Evolutionary conservation across 2,329 filamentous ascomycete species (phyloP).

Genomic region (Lachnellula willkommii): DNA sequence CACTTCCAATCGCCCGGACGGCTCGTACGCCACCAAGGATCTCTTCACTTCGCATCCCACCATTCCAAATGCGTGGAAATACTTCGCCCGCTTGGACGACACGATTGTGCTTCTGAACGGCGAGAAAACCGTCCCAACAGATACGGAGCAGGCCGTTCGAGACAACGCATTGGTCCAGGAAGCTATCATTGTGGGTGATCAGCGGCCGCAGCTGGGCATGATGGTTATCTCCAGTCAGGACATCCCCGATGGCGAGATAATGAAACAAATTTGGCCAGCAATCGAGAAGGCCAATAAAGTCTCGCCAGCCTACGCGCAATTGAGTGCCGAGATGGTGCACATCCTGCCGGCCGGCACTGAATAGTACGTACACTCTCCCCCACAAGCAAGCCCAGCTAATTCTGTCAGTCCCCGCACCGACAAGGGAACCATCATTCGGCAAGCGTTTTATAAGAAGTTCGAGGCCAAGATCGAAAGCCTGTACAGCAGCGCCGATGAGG

Average conservation of each 20-base stretch:
- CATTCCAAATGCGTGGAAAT: conserved; percentile 39
- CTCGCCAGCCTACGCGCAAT: conserved; percentile 42
- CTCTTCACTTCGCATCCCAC: conserved; percentile 40
- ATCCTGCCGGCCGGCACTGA: conserved; percentile 39
- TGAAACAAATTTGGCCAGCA: too few relatives aligned
- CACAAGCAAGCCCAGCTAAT: too few relatives aligned
- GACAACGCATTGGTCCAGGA: conserved; percentile 49
- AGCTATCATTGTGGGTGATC: conserved; percentile 52
- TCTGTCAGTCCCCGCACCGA: conserved; percentile 40
- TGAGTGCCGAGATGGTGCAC: conserved; percentile 48
- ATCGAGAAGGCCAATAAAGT: conserved; percentile 2
- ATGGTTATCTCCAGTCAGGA: conserved; percentile 45
- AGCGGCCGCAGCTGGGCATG: conserved; percentile 46
- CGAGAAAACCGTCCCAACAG: conserved; percentile 43
- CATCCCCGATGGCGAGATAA: too few relatives aligned
- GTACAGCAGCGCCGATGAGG: conserved; percentile 22
- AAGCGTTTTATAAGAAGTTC: conserved; percentile 44
- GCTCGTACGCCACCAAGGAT: conserved; percentile 42
- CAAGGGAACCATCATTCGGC: conserved; percentile 49
- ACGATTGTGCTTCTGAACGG: conserved; percentile 42
- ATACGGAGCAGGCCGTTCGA: conserved; percentile 49
- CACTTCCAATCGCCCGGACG: conserved; percentile 37
- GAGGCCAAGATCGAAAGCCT: conserved; percentile 38
- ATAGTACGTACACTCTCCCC: conserved; percentile 23
- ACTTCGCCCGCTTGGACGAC: conserved; percentile 41